Evolutionary conservation across 805 yeast species (phyloP), one percentile per base, ranked within the genome.

Genomic region (Ascoidea asiatica): DNA sequence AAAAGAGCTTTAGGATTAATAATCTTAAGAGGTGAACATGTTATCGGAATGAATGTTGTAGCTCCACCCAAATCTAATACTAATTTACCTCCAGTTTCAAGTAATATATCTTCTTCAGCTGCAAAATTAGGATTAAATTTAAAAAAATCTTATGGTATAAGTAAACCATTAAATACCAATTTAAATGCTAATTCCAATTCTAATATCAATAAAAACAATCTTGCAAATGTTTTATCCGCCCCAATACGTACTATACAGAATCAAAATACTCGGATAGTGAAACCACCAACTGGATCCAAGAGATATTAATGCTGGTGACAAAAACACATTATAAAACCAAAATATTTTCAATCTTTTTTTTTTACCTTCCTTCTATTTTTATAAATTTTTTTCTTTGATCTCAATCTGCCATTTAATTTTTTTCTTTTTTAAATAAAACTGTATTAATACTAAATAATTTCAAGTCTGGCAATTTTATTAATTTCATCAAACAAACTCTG

Each of bases 11-110:
- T 92, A 20, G 97, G 97, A 0, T 69, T 92, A 43, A 73, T 85
- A 1, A 81, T 90, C 36, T 64, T 90, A 40, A 72, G 97, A 53
- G 98, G 98, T 2, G 96, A 87, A 51, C 84, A 81, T 51, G 77
- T 92, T 21, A 76, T 84, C 29, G 90, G 49, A 3, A 55, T 54
- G 1, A 56, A 65, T 18, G 55, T 57, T 23, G 66, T 55, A 44
- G 56, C 57, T 1, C 55, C 57, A 11, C 64, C 65, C 4, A n/a
- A n/a, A n/a, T n/a, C n/a, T n/a, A n/a, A n/a, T n/a, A n/a, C n/a
- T n/a, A n/a, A n/a, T n/a, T n/a, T n/a, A n/a, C n/a, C n/a, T n/a
- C n/a, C n/a, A n/a, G n/a, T n/a, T n/a, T n/a, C n/a, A n/a, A n/a
- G n/a, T n/a, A n/a, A n/a, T n/a, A n/a, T n/a, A n/a, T n/a, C n/a